phyloP scores from a whole-genome alignment of 2,329 filamentous ascomycete species.

The Xylaria sp. region DNA sequence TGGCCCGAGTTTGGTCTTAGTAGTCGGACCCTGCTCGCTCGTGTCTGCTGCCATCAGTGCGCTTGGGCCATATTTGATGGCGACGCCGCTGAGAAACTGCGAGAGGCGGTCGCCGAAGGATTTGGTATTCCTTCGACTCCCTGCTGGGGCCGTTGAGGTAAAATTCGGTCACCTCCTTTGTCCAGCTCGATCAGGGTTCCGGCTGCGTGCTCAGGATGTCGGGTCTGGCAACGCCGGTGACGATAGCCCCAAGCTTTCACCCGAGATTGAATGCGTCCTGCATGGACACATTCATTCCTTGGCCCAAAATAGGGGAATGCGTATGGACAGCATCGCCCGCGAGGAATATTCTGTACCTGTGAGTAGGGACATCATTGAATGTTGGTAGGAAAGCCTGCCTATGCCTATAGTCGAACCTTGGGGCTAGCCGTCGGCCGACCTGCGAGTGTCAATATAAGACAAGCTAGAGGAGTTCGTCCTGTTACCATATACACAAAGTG shows the following conservation, averaged over 20 bases:
- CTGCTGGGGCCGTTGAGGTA: background rate
- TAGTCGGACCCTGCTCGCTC: background rate
- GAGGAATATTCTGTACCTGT: slow-evolving; percentile 22
- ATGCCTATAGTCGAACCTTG: slow-evolving; percentile 46
- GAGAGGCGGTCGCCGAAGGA: background rate
- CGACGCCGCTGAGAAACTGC: background rate
- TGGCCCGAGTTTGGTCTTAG: background rate
- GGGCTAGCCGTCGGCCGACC: slow-evolving; percentile 1
- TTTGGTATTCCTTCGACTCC: background rate
- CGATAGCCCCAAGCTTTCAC: background rate
- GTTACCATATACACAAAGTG: background rate
- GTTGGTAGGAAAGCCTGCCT: background rate
- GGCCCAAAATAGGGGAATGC: background rate
- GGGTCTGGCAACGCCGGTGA: background rate
- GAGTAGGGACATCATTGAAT: no score
- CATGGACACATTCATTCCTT: background rate
- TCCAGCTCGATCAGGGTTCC: background rate
- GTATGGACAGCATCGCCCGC: background rate
- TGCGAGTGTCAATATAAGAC: background rate
- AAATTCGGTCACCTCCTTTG: background rate
- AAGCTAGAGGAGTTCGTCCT: no score
- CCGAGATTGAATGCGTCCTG: background rate
- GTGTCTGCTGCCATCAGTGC: background rate
- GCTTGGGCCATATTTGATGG: background rate
- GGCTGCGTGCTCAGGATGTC: background rate